Base-by-base conservation (phyloP, 306 rosid species). In the Boehmeria nivea region DNA sequence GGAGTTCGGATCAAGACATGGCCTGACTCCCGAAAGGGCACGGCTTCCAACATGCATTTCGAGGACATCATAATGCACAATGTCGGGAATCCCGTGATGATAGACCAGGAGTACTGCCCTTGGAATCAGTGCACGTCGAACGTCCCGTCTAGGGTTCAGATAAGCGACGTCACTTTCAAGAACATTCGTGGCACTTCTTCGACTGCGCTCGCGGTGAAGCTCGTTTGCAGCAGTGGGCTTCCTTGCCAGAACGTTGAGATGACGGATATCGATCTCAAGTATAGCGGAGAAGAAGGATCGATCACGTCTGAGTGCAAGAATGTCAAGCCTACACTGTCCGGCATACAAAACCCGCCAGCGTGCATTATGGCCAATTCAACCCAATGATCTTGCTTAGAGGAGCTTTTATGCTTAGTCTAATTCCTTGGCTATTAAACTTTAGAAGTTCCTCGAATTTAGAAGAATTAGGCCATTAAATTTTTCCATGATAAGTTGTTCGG, bases 211-310 rank as follows among this genome's bases (percentile, higher is more conserved):
- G 83, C 76, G 8, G 66, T 83, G 23, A 24, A 31, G 33, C 61
- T 83, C 42, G 20, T 52, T 2, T 83, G 90, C 17, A 74, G 86
- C 38, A n/a, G 8, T 0, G 59, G 66, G 2, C 0, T 40, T 1
- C 83, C 88, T 20, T 81, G 94, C 47, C 60, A 71, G 0, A 33
- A 50, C 3, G 82, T 80, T 31, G 59, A 38, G 24, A n/a, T 80
- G 27, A 8, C 17, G 24, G 65, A 74, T 17, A 55, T 76, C 47
- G 22, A 58, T 43, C 66, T 79, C 18, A 53, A n/a, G 18, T 72
- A 62, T 57, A 38, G 12, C 1, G 74, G 71, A 19, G n/a, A 9
- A 1, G 59, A 63, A 39, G 76, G 74, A 3, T 44, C 59, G 6
- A 19, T 37, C 44, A 28, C 39, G 0, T 77, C 76, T 3, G 45